Evolutionary conservation across 2,329 filamentous ascomycete genomes (phyloP).

Genomic region (Rugonectria rugulosa): DNA sequence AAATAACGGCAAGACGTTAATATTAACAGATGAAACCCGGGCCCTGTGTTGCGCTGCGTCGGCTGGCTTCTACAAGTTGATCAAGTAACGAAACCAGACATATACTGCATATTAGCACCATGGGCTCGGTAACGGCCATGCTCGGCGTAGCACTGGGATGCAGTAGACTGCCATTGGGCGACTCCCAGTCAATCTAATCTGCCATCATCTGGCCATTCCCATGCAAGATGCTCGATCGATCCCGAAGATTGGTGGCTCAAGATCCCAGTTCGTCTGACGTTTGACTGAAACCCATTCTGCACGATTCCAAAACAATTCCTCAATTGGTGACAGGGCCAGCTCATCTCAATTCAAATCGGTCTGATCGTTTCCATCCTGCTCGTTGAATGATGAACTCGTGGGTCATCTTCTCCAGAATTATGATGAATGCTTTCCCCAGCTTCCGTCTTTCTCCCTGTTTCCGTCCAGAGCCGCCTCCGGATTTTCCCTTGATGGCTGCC

Average conservation of each 20-base stretch:
- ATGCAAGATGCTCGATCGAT: conserved; percentile 22
- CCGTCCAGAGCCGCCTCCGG: no score
- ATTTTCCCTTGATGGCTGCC: conserved; percentile 27
- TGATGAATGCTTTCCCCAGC: conserved; percentile 30
- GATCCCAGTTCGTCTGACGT: no score
- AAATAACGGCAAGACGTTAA: no score
- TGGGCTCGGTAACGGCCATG: not conserved
- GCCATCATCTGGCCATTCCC: conserved; percentile 12
- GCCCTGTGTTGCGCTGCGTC: no score
- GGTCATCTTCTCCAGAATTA: conserved; percentile 25
- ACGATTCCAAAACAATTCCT: conserved; percentile 6
- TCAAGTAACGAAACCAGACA: no score
- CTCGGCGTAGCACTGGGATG: not conserved
- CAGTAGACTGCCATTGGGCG: conserved; percentile 10
- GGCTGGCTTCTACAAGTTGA: no score
- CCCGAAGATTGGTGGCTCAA: conserved; percentile 15
- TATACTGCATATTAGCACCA: no score
- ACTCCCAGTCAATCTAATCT: not conserved
- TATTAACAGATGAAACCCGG: no score
- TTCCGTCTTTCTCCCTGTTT: not conserved
- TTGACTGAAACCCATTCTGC: conserved; percentile 11
- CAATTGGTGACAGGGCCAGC: no score
- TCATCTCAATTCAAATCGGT: no score
- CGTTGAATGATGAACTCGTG: conserved; percentile 8
- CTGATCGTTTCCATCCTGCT: conserved; percentile 23